These are phyloP conservation scores for Phaeoacremonium minimum DNA, from an alignment of 2,329 filamentous ascomycete genomes.

Conservation along the genomic window DNA sequence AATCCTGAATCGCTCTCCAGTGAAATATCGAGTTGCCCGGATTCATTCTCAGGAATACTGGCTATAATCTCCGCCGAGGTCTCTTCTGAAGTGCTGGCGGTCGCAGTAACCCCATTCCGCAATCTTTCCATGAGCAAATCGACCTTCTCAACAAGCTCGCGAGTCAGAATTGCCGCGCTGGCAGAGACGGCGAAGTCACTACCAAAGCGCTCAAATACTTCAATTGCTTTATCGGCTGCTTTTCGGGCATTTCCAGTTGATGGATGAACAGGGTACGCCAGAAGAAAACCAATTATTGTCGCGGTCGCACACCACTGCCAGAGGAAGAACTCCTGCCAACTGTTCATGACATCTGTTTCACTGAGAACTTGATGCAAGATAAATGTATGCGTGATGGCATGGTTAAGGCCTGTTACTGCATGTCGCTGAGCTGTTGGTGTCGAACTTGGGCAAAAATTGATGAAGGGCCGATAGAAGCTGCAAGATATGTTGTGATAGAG, in stretches of 20 bases:
- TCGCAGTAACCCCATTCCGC: neutral
- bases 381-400: slow-evolving; percentile 21
- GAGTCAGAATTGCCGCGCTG: slow-evolving; percentile 30
- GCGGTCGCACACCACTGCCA: slow-evolving; percentile 24
- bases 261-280: slow-evolving; percentile 20
- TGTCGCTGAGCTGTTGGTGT: slow-evolving; percentile 13
- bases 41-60: slow-evolving; percentile 1
- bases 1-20: no score
- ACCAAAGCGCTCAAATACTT: slow-evolving; percentile 26
- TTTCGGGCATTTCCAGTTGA: slow-evolving; percentile 13
- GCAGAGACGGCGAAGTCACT: slow-evolving; percentile 34
- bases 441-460: slow-evolving; percentile 17
- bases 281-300: slow-evolving; percentile 25
- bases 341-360: slow-evolving; percentile 18
- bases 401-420: slow-evolving; percentile 17
- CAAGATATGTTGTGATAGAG: slow-evolving; percentile 23
- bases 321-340: slow-evolving; percentile 22
- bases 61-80: slow-evolving; percentile 12
- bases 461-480: slow-evolving; percentile 23
- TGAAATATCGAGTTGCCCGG: neutral
- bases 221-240: slow-evolving; percentile 30
- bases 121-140: slow-evolving; percentile 9
- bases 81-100: neutral
- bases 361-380: slow-evolving; percentile 22
- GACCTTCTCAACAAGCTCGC: slow-evolving; percentile 14